Base-by-base conservation (phyloP, 176 grass and related monocot genomes). In the Eleusine coracana region DNA sequence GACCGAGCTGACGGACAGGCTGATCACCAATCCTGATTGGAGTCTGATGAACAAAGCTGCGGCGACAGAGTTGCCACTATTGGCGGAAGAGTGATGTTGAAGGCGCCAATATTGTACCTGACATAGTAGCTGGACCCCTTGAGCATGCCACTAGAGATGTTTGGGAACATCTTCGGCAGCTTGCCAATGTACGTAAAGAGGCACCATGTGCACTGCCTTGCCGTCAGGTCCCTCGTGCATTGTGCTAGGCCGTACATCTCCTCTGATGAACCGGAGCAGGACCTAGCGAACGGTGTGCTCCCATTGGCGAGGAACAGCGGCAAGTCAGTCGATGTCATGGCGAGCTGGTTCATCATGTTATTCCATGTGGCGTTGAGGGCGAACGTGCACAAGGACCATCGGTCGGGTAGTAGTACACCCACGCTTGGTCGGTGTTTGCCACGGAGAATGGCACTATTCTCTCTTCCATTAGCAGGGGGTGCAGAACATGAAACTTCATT, bases 171-270 rank as follows among this genome's bases (percentile, higher is more conserved):
- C 0, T 20, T 1, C 13, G 1, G 11, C 17, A 87, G 52, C 12
- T 1, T 0, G 0, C 1, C 7, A 58, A 71, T 3, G 16, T 60
- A 36, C 2, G 0, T 4, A 1, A 1, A 0, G 10, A 94, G 34
- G 89, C 92, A 91, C 11, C 28, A 5, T 0, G 2, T 0, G 52
- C 89, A 94, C 69, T 80, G 31, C 7, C 10, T 28, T 0, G 3
- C 17, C 12, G 62, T 62, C 29, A 91, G 55, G 29, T 94, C 87
- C 60, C 83, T 50, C 4, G 84, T 89, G 89, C 92, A 94, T 80
- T 94, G 89, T 6, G 75, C 71, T 48, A 94, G 23, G 11, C 88
- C 86, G 52, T 91, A 82, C 54, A 94, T 76, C 25, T 3, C 7
- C n/a, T 4, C 6, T 18, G 18, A 44, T 1, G 6, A 34, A 34